These are phyloP conservation scores for Platanus orientalis DNA, from an alignment of 164 flowering plant genomes.

Conservation along the genomic window DNA sequence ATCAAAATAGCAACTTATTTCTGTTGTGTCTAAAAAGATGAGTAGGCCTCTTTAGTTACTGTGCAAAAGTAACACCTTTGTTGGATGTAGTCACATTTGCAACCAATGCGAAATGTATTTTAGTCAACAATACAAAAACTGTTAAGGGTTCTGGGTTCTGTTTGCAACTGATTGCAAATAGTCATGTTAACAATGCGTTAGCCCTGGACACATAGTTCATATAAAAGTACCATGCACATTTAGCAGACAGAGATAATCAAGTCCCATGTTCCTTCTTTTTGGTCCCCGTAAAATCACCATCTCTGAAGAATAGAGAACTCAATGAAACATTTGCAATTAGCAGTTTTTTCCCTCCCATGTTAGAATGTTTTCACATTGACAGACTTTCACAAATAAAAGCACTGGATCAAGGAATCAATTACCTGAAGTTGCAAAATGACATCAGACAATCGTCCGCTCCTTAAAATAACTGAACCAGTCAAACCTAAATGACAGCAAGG, in stretches of 20 bases:
- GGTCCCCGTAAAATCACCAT: not conserved
- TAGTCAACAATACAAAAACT: not conserved
- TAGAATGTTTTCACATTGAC: not conserved
- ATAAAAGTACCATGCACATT: not conserved
- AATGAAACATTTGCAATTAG: not conserved
- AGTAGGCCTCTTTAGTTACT: too few relatives aligned
- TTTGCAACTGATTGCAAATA: not conserved
- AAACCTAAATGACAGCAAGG: constrained; percentile 32
- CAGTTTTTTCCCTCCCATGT: not conserved
- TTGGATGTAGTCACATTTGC: not conserved
- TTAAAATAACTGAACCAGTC: constrained; percentile 52
- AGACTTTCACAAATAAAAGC: not conserved
- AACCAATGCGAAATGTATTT: not conserved
- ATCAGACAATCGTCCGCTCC: constrained; percentile 50
- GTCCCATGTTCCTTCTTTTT: not conserved
- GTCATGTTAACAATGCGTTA: not conserved
- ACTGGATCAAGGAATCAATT: not conserved
- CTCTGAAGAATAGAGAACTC: not conserved
- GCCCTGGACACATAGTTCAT: not conserved
- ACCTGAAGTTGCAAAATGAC: constrained; percentile 50
- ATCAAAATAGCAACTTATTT: not conserved
- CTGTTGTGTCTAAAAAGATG: not conserved
- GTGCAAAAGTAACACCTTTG: not conserved
- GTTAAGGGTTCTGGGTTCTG: not conserved
- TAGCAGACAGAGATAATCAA: not conserved